phyloP scores from a whole-genome alignment of 176 grass and related monocot genomes.

The Dendrocalamus sinicus region DNA sequence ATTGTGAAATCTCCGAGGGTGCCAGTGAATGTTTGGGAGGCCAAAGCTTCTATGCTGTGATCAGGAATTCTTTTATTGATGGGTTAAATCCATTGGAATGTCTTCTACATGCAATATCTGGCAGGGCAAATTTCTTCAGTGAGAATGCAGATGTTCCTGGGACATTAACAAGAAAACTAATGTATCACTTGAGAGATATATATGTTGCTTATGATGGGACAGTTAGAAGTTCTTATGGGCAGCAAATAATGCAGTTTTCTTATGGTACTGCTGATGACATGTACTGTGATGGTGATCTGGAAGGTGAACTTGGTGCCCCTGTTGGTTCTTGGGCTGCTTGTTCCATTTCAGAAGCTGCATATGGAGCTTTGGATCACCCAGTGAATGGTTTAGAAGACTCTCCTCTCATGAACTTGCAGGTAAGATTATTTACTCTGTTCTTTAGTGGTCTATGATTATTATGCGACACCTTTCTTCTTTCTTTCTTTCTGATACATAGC shows the following conservation, averaged over 20 bases:
- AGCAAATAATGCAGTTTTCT: slow-evolving; percentile 81
- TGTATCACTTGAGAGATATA: slow-evolving; percentile 87
- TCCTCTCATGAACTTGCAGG: slow-evolving; percentile 86
- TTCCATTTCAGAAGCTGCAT: slow-evolving; percentile 95
- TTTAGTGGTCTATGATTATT: slow-evolving; percentile 5
- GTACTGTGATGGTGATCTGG: slow-evolving; percentile 19
- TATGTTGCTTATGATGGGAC: slow-evolving; percentile 91
- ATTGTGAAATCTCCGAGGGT: slow-evolving; percentile 29
- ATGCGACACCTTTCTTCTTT: neutral
- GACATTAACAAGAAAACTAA: slow-evolving; percentile 76
- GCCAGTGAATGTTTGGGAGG: slow-evolving; percentile 33
- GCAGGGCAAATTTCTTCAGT: slow-evolving; percentile 75
- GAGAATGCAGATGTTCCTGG: slow-evolving; percentile 89
- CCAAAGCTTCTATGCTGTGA: slow-evolving; percentile 65
- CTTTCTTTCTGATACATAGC: slow-evolving; percentile 27
- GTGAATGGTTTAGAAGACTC: slow-evolving; percentile 76
- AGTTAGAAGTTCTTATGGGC: slow-evolving; percentile 74
- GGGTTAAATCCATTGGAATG: slow-evolving; percentile 91
- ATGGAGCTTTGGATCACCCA: slow-evolving; percentile 87
- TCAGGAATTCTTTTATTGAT: slow-evolving; percentile 72
- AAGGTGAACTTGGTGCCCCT: slow-evolving; percentile 64
- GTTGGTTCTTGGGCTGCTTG: slow-evolving; percentile 85
- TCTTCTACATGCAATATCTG: slow-evolving; percentile 79
- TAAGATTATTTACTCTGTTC: slow-evolving; percentile 42
- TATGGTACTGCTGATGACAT: slow-evolving; percentile 55